Evolutionary conservation across 140 eudicot species (phyloP).

Genomic region (Flaveria floridana): DNA sequence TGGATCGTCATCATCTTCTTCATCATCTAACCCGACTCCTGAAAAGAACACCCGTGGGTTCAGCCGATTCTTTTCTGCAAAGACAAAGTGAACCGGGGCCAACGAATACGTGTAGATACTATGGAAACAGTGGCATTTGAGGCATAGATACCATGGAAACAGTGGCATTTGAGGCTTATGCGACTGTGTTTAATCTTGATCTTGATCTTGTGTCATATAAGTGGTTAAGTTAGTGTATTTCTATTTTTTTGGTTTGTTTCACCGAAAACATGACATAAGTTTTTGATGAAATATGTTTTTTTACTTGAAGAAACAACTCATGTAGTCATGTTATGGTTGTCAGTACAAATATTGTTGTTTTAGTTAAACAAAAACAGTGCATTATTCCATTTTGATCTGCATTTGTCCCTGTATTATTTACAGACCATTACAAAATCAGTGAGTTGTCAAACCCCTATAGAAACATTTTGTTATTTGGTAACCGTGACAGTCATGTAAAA

Average conservation of each 20-base stretch:
- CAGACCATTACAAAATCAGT: no score
- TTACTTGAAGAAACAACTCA: constrained; percentile 39
- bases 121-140: constrained; percentile 25
- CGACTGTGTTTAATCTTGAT: constrained; percentile 36
- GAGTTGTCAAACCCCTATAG: no score
- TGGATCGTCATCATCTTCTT: constrained; percentile 75
- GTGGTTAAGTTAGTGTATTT: constrained; percentile 34
- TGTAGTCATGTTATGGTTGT: constrained; percentile 23
- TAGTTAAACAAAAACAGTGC: constrained; percentile 28
- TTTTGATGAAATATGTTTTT: constrained; percentile 37
- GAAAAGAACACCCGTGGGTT: constrained; percentile 86
- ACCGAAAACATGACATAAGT: constrained; percentile 39
- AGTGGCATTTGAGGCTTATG: constrained; percentile 31
- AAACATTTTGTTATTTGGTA: no score
- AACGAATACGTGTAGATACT: constrained; percentile 34
- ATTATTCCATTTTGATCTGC: constrained; percentile 14
- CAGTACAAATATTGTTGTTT: constrained; percentile 27
- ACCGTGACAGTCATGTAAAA: no score
- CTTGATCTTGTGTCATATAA: constrained; percentile 10
- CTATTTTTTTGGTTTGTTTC: constrained; percentile 39
- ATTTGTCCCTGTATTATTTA: neutral
- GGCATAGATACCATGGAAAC: constrained; percentile 6
- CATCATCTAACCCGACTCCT: constrained; percentile 78
- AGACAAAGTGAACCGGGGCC: constrained; percentile 45
- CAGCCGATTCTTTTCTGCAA: constrained; percentile 87